Evolutionary conservation across 352 stramenopile species (phyloP).

Genomic region (Phytophthora citrophthora): DNA sequence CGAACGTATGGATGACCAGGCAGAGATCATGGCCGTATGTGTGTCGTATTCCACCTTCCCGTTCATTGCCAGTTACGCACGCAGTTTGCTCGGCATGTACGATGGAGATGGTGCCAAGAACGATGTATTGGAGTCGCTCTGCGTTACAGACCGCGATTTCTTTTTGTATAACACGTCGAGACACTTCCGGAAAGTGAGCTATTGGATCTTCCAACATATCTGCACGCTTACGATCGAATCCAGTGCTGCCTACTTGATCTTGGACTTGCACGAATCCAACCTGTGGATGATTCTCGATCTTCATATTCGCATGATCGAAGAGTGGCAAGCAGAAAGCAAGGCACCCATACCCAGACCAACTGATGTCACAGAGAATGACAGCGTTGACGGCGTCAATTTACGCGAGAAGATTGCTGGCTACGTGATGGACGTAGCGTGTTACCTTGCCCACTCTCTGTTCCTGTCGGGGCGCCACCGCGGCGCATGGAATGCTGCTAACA

Average conservation of each 20-base stretch:
- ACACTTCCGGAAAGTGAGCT: slow-evolving; percentile 81
- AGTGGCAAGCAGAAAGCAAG: slow-evolving; percentile 49
- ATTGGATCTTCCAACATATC: slow-evolving; percentile 84
- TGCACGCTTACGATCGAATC: slow-evolving; percentile 77
- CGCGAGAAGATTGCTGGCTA: slow-evolving; percentile 61
- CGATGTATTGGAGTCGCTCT: slow-evolving; percentile 58
- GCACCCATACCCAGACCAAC: background rate
- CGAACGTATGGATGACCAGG: slow-evolving; percentile 74
- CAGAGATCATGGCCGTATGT: slow-evolving; percentile 73
- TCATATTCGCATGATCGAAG: slow-evolving; percentile 74
- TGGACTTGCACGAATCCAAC: slow-evolving; percentile 84
- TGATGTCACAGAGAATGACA: slow-evolving; percentile 6
- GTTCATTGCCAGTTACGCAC: slow-evolving; percentile 86
- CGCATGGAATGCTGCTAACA: slow-evolving; percentile 76
- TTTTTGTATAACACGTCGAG: slow-evolving; percentile 73
- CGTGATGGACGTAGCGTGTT: slow-evolving; percentile 73
- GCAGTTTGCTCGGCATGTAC: slow-evolving; percentile 74
- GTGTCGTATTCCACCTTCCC: slow-evolving; percentile 86
- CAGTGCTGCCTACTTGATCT: slow-evolving; percentile 77
- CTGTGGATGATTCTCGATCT: slow-evolving; percentile 84
- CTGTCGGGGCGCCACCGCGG: slow-evolving; percentile 75
- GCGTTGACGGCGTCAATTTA: slow-evolving; percentile 19
- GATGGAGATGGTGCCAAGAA: slow-evolving; percentile 73
- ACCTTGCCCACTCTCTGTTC: slow-evolving; percentile 78
- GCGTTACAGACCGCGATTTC: slow-evolving; percentile 55